phyloP scores from a whole-genome alignment of 2,329 filamentous ascomycete species.

The Apiospora phragmitis region DNA sequence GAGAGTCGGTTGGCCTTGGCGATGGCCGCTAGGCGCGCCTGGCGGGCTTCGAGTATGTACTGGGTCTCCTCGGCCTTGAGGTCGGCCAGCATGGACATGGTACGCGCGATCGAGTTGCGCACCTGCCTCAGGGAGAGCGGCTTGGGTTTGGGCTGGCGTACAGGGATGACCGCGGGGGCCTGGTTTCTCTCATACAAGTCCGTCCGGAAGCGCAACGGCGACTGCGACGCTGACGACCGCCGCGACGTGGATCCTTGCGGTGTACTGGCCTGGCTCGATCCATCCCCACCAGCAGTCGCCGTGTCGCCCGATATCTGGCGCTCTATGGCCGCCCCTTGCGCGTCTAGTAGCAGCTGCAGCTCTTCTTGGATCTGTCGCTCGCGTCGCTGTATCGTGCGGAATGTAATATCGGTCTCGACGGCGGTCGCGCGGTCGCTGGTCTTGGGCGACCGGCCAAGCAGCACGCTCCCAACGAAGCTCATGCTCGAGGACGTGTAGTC shows the following conservation, averaged over 20 bases:
- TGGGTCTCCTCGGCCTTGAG: conserved; percentile 70
- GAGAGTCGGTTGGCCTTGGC: conserved; percentile 55
- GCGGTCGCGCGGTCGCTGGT: conserved; percentile 15
- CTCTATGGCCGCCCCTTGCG: conserved; percentile 55
- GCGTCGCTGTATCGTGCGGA: conserved; percentile 38
- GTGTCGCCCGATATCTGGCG: conserved; percentile 32
- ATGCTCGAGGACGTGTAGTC: conserved; percentile 14
- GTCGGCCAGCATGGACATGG: conserved; percentile 63
- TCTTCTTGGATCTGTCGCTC: conserved; percentile 57
- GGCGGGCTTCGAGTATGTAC: conserved; percentile 57
- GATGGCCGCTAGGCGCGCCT: conserved; percentile 57
- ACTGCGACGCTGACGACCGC: conserved; percentile 17
- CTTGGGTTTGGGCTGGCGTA: conserved; percentile 56
- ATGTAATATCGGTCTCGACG: conserved; percentile 27
- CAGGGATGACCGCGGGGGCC: conserved; percentile 50
- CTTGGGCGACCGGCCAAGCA: conserved; percentile 19
- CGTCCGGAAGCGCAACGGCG: conserved; percentile 20
- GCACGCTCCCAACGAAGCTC: conserved; percentile 31
- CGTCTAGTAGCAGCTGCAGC: conserved; percentile 59
- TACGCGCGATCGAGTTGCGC: conserved; percentile 62
- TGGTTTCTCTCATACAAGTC: conserved; percentile 26
- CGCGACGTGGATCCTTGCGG: conserved; percentile 31
- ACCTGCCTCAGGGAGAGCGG: conserved; percentile 61
- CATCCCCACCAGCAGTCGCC: conserved; percentile 32
- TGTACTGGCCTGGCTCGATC: conserved; percentile 24